Conservation (phyloP, 805 yeast genomes). For the Candida adriatica region DNA sequence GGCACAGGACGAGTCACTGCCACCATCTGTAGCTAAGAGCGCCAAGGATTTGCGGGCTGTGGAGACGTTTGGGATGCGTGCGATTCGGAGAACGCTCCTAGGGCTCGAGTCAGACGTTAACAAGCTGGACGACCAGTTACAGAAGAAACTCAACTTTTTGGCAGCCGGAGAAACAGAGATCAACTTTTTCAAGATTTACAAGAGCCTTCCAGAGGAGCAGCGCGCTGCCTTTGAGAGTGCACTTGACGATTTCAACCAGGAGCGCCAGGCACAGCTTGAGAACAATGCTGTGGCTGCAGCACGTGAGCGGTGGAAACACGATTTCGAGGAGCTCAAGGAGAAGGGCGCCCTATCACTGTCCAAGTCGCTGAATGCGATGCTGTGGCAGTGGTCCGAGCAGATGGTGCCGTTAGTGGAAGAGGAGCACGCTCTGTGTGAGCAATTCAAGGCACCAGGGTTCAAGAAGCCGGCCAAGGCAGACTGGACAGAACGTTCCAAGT, state of each 20-base stretch:
- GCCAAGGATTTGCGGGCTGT: slow-evolving; percentile 55
- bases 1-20: slow-evolving; percentile 14
- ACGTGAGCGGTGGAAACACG: slow-evolving; percentile 81
- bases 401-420: slow-evolving; percentile 64
- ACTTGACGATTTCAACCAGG: slow-evolving; percentile 63
- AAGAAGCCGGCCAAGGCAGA: slow-evolving; percentile 20
- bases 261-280: slow-evolving; percentile 74
- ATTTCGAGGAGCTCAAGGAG: slow-evolving; percentile 56
- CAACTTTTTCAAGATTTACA: slow-evolving; percentile 65
- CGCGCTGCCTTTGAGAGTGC: slow-evolving; percentile 54
- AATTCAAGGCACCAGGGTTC: slow-evolving; percentile 26
- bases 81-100: slow-evolving; percentile 66
- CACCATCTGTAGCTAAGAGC: slow-evolving; percentile 43
- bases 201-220: slow-evolving; percentile 41
- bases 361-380: slow-evolving; percentile 58
- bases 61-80: slow-evolving; percentile 69
- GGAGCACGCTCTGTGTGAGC: slow-evolving; percentile 53
- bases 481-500: slow-evolving; percentile 39
- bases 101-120: slow-evolving; percentile 34
- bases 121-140: slow-evolving; percentile 24
- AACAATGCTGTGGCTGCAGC: slow-evolving; percentile 79
- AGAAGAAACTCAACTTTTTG: slow-evolving; percentile 29
- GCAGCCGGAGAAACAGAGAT: slow-evolving; percentile 23
- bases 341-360: slow-evolving; percentile 50
- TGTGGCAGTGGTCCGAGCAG: slow-evolving; percentile 80